Conservation (phyloP, 2,329 filamentous ascomycete species). For the Intubia oerlemansii region DNA sequence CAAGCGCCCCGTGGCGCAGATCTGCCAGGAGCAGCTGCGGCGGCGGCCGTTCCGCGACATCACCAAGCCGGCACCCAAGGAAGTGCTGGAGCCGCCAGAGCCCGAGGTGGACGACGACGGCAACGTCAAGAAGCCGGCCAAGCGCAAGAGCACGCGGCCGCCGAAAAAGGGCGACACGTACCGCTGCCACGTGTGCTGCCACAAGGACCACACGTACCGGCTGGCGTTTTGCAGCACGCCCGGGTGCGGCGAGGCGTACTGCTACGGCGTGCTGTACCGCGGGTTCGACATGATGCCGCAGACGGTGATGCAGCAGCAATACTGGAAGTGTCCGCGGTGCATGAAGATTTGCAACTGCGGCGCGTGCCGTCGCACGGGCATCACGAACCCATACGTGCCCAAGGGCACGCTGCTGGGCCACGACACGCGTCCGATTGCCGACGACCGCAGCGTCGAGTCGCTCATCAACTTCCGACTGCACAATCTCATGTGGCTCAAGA, state of each 20-base stretch:
- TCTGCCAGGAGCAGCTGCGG: conserved; percentile 80
- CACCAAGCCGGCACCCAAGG: conserved; percentile 34
- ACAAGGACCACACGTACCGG: conserved; percentile 65
- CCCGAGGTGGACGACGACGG: conserved; percentile 43
- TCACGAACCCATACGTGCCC: conserved; percentile 63
- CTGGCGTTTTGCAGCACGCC: conserved; percentile 55
- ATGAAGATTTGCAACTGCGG: conserved; percentile 72
- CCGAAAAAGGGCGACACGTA: conserved; percentile 31
- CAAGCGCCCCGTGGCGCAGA: conserved; percentile 68
- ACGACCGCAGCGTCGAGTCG: conserved; percentile 74
- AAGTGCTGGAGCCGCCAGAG: conserved; percentile 23
- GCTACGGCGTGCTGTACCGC: conserved; percentile 80
- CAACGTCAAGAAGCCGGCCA: conserved; percentile 33
- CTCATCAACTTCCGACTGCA: conserved; percentile 81
- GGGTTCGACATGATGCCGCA: conserved; percentile 83
- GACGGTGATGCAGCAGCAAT: conserved; percentile 53
- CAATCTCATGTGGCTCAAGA: conserved; percentile 65
- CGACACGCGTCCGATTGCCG: conserved; percentile 75
- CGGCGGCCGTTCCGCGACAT: conserved; percentile 67
- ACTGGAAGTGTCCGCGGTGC: conserved; percentile 83
- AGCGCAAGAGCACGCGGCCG: conserved; percentile 29
- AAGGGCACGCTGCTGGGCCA: conserved; percentile 77
- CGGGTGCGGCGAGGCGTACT: conserved; percentile 58
- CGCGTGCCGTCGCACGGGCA: conserved; percentile 42
- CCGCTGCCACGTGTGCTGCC: conserved; percentile 65